These are phyloP conservation scores for Mesembryanthemum crystallinum DNA, from an alignment of 148 eudicot genomes.

Conservation along the genomic window DNA sequence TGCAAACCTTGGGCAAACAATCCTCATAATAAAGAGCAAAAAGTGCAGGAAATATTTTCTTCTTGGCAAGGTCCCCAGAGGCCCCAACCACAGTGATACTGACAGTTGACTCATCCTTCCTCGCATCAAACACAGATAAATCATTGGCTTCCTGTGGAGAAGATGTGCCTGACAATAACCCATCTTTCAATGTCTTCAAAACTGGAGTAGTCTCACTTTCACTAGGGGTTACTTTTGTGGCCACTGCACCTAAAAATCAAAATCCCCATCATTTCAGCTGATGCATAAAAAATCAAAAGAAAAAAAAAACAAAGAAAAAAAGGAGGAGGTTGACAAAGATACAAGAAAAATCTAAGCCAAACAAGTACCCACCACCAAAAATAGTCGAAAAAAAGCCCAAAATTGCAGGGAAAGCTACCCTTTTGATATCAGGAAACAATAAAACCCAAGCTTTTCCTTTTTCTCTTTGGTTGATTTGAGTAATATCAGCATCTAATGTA, in stretches of 20 bases:
- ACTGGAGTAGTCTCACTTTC: slow-evolving; percentile 35
- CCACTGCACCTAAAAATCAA: slow-evolving; percentile 41
- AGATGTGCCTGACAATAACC: slow-evolving; percentile 34
- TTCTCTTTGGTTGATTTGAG: neutral
- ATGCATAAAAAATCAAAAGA: neutral
- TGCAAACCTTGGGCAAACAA: slow-evolving; percentile 80
- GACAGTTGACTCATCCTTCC: slow-evolving; percentile 67
- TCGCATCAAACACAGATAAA: slow-evolving; percentile 35
- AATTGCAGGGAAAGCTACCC: neutral
- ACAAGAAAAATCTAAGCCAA: neutral
- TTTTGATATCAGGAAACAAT: neutral
- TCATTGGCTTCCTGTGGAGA: slow-evolving; percentile 41
- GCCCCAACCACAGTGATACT: slow-evolving; percentile 97
- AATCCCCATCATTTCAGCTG: slow-evolving; percentile 3
- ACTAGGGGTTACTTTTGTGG: slow-evolving; percentile 36
- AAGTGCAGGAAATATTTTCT: slow-evolving; percentile 98
- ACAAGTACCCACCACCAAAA: neutral
- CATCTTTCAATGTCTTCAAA: slow-evolving; percentile 45
- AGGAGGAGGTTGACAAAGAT: too few relatives aligned
- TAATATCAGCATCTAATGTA: neutral
- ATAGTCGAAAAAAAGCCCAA: neutral
- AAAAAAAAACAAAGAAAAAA: too few relatives aligned
- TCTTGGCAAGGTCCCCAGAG: slow-evolving; percentile 97
- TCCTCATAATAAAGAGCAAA: slow-evolving; percentile 94
- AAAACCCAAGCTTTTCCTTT: neutral